phyloP scores from a whole-genome alignment of 345 rosid species.

The Eucalyptus polybractea region DNA sequence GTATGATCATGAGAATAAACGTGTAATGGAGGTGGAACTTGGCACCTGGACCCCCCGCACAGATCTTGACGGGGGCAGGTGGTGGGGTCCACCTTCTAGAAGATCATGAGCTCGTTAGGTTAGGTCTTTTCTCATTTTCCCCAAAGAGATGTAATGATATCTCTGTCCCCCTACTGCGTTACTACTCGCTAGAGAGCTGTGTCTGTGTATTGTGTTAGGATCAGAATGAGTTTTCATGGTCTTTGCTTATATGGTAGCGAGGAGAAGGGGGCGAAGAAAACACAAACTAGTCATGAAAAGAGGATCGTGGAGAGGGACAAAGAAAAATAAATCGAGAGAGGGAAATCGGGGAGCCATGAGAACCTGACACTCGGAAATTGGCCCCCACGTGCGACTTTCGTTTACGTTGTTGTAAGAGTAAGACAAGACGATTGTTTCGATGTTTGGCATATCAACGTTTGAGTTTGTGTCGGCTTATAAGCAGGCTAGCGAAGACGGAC shows the following conservation, averaged over 20 bases:
- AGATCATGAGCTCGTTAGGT: not conserved
- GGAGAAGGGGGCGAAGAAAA: not conserved
- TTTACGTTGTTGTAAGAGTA: not conserved
- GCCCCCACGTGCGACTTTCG: not conserved
- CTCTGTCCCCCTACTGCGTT: not conserved
- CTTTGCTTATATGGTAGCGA: not conserved
- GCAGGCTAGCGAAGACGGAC: not conserved
- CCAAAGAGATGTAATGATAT: not conserved
- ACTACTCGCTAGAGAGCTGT: not conserved
- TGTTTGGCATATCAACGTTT: not conserved
- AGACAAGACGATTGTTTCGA: not conserved
- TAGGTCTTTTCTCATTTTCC: not conserved
- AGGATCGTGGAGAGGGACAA: not conserved
- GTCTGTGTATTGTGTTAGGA: not conserved
- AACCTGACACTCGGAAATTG: not conserved
- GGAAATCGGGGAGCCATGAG: not conserved
- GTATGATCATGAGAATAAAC: not conserved
- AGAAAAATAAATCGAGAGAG: not conserved
- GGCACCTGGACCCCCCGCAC: constrained; percentile 15
- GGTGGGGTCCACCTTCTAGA: constrained; percentile 21
- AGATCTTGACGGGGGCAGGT: not conserved
- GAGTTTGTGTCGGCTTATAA: not conserved
- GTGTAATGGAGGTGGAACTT: constrained; percentile 9
- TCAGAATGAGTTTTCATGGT: not conserved
- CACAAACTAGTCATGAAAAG: not conserved